Percentiles rank a stretch among this genome's conserved stretches.
These are phyloP conservation scores for Blastomyces silverae DNA, from an alignment of 2,329 filamentous ascomycete genomes.

Conservation along the genomic window DNA sequence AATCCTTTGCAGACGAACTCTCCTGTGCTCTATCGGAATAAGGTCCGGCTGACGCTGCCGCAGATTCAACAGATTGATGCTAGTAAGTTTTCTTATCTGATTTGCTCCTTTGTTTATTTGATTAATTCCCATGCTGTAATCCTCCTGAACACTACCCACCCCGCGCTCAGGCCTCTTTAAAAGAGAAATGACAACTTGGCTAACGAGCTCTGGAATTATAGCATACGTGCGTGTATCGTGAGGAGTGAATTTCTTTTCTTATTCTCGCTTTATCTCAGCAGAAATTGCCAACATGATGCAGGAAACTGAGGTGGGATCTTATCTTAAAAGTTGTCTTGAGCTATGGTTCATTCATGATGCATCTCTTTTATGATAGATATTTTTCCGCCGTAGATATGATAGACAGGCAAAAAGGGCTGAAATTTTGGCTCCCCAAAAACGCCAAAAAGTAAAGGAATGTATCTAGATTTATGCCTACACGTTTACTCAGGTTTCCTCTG, in stretches of 20 bases:
- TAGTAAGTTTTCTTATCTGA: constrained; percentile 57
- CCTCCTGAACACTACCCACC: background rate
- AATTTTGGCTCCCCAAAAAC: background rate
- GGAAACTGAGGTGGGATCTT: background rate
- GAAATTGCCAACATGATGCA: background rate
- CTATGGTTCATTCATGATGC: background rate
- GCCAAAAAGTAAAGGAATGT: background rate
- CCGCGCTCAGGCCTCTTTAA: background rate
- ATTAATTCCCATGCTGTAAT: background rate
- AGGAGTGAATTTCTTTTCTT: background rate
- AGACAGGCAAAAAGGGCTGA: background rate
- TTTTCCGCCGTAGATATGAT: background rate
- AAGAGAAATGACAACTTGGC: background rate
- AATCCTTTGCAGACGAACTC: constrained; percentile 76
- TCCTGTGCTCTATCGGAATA: constrained; percentile 88
- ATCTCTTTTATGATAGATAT: constrained; percentile 8
- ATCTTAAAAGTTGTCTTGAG: background rate
- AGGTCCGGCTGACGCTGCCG: constrained; percentile 78
- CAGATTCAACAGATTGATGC: constrained; percentile 93
- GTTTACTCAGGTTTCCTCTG: background rate
- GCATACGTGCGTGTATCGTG: constrained; percentile 30
- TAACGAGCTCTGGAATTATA: constrained; percentile 17
- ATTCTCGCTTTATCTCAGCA: background rate
- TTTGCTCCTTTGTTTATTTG: background rate
- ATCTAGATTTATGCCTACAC: background rate